Base-by-base conservation (phyloP, 176 grass and related monocot genomes). In the Juncus effusus region DNA sequence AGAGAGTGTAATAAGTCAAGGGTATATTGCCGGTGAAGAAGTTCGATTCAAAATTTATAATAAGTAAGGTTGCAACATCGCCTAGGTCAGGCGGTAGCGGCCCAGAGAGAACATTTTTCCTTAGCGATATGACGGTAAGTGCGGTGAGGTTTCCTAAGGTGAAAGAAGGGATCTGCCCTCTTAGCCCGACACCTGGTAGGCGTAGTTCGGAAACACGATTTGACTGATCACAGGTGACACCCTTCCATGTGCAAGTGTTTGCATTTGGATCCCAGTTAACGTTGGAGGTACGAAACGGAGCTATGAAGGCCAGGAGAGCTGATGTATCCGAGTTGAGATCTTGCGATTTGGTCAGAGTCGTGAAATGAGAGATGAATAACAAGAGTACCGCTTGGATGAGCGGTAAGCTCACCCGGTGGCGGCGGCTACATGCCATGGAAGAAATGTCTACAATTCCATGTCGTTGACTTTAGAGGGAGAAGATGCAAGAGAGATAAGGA, bases 41-140 rank as follows among this genome's bases (percentile, higher is more conserved):
- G 77, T 88, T 94, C 14, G 61, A 58, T 65, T 80, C 52, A 16
- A 94, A 38, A 47, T 88, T 87, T 55, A 94, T 10, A 45, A 89
- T 49, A 8, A 60, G 55, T 16, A 94, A 86, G 41, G 61, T 54
- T 10, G 16, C 15, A 65, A 86, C 81, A 13, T 65, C 13, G 6
- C 79, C 76, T 6, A 94, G 65, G 58, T 87, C 84, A 1, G 68
- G 14, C 1, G 90, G 90, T 7, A 94, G 13, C 15, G 82, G 6
- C 56, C 90, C 90, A 13, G 81, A 76, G 36, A 94, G 75, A 51
- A 53, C 51, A 73, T 94, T 94, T 62, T 72, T 85, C 42, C 84
- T 77, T 16, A 84, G 73, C 6, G 87, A 90, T 11, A 90, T 38
- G 59, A 83, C 72, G 42, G 70, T 47, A 36, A 93, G 89, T 76